Evolutionary conservation across 352 stramenopile genomes (phyloP), one percentile per base, ranked within the genome.

Genomic region (Phytophthora brassicae): DNA sequence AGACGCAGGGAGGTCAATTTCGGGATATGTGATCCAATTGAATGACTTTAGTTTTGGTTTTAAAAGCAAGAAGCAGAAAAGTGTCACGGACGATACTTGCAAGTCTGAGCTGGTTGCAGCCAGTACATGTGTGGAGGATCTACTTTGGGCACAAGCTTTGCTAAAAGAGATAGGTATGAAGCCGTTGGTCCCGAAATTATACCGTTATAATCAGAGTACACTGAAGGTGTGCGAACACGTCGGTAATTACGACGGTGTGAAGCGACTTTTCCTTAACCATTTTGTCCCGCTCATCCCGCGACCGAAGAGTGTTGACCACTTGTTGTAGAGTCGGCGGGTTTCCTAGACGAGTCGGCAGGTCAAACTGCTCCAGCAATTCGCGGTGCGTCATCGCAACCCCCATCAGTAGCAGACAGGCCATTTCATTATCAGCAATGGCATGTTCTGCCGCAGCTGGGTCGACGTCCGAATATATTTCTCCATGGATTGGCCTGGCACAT

Each of bases 101-200:
- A 61, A 53, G 23, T 47, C 53, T 0, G 53, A 61, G 23, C 31
- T 61, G 4, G n/a, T 61, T 2, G 53, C 53, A 1, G 53, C 42
- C 1, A 48, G 54, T 24, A 47, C 23, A 4, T 51, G 39, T n/a
- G 24, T 49, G 1, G 38, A 44, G 39, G 51, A 59, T 14, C 5
- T 61, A 16, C 42, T 59, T 0, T 59, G 51, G 51, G 12, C 19
- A 39, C 16, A 12, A 31, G 26, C 4, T 9, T 31, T 31, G 26
- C 26, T 31, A 9, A 31, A 31, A 31, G 26, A 31, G 26, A 31
- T 31, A 9, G 26, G 26, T 31, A 9, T 31, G 26, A 8, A 31
- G 8, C 26, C 26, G 8, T 31, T 31, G 26, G 26, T 31, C 4
- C 26, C 26, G 26, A 8, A 31, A 8, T 31, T 31, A 8, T 8